Percentiles rank a stretch among this genome's conserved stretches.
Evolutionary conservation across 768 basidiomycete species (phyloP).

Genomic region (Kwoniella sp.): DNA sequence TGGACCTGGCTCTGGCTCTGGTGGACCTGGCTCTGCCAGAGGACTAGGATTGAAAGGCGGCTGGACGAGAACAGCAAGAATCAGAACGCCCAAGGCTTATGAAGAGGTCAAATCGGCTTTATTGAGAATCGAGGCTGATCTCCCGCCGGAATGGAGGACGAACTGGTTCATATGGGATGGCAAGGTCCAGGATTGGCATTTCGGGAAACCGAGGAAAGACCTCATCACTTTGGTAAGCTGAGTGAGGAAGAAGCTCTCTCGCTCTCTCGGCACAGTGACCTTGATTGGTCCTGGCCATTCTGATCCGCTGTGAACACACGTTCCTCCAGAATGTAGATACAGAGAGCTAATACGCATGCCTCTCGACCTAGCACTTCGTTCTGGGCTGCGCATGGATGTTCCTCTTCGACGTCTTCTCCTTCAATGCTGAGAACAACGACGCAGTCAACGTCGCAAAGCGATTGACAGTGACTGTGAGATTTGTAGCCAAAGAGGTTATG

Average conservation of each 20-base stretch:
- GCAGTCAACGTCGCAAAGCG: slow-evolving; percentile 39
- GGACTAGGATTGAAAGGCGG: slow-evolving; percentile 4
- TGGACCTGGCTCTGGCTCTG: background rate
- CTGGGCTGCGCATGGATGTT: slow-evolving; percentile 48
- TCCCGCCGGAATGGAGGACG: slow-evolving; percentile 36
- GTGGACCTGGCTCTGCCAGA: background rate
- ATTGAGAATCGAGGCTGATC: slow-evolving; percentile 35
- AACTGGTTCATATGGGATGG: slow-evolving; percentile 47
- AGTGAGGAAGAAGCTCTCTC: background rate
- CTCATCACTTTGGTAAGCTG: slow-evolving; percentile 35
- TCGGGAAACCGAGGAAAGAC: slow-evolving; percentile 30
- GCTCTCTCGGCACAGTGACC: too few species aligned
- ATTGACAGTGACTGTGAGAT: slow-evolving; percentile 28
- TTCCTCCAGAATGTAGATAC: too few species aligned
- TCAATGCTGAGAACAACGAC: slow-evolving; percentile 34
- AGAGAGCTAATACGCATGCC: too few species aligned
- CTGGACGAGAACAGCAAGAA: slow-evolving; percentile 38
- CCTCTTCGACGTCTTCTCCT: slow-evolving; percentile 32
- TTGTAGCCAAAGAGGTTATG: slow-evolving; percentile 13
- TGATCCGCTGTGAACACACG: too few species aligned
- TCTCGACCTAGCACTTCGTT: slow-evolving; percentile 42
- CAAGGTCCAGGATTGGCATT: slow-evolving; percentile 36
- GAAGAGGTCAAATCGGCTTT: slow-evolving; percentile 40
- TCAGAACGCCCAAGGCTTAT: slow-evolving; percentile 44
- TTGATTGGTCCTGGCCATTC: too few species aligned